Percentiles rank a stretch among this genome's conserved stretches.
Conservation (phyloP, 2,329 filamentous ascomycete species). For the Orbilia oligospora region DNA sequence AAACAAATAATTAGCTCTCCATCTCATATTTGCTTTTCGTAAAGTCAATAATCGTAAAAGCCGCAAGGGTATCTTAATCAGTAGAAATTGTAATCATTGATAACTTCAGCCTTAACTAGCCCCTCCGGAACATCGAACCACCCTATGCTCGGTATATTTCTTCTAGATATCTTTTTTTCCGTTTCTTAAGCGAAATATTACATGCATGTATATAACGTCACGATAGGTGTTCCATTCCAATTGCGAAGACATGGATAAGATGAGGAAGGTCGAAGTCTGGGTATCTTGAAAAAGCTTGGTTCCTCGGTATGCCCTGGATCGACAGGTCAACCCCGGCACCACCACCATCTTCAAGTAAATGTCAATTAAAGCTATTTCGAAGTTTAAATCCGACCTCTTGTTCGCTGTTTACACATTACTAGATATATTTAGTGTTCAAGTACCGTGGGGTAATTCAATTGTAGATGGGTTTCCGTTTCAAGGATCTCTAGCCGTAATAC, state of each 20-base stretch:
- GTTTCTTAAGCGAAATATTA: conserved; percentile 6
- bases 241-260: conserved; percentile 10
- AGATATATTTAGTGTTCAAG: background rate
- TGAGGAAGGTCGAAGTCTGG: conserved; percentile 29
- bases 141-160: no score
- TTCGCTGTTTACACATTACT: background rate
- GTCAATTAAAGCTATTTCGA: background rate
- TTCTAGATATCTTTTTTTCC: background rate
- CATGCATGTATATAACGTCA: conserved; percentile 18
- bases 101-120: conserved; percentile 16
- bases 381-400: conserved; percentile 1
- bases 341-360: background rate
- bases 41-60: background rate
- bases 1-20: conserved; percentile 19
- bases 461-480: background rate
- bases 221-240: conserved; percentile 21
- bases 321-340: conserved; percentile 18
- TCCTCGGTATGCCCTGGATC: background rate
- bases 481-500: conserved; percentile 14
- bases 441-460: background rate
- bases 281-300: conserved; percentile 20
- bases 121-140: background rate
- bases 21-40: conserved; percentile 8
- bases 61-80: background rate
- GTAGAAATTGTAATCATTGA: background rate